phyloP scores from a whole-genome alignment of 2,329 filamentous ascomycete genomes.

The Beauveria medogensis region DNA sequence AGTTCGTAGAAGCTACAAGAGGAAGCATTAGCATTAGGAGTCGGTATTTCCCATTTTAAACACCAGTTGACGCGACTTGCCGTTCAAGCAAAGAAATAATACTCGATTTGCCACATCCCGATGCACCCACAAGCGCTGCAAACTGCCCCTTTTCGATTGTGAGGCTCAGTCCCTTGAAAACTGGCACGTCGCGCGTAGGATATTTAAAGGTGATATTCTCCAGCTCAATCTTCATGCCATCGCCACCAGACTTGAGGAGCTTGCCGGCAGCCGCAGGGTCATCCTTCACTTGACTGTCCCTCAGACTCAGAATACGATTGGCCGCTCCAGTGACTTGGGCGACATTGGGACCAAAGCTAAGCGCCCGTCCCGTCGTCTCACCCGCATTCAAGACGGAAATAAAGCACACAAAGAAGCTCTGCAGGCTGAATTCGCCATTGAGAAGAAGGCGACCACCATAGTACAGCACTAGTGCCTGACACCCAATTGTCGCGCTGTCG shows the following conservation, averaged over 20 bases:
- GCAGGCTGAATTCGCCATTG: constrained; percentile 36
- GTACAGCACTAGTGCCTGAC: constrained; percentile 58
- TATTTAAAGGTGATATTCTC: constrained; percentile 52
- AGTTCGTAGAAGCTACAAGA: constrained; percentile 57
- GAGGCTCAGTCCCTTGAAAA: constrained; percentile 55
- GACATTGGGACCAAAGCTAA: constrained; percentile 58
- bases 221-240: constrained; percentile 49
- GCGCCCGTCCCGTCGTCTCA: constrained; percentile 58
- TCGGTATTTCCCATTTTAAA: neutral
- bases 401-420: constrained; percentile 50
- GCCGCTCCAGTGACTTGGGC: constrained; percentile 51
- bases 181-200: constrained; percentile 45
- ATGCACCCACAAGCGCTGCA: constrained; percentile 60
- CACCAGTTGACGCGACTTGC: constrained; percentile 6
- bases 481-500: constrained; percentile 56
- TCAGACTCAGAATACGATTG: constrained; percentile 49
- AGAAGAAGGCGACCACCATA: constrained; percentile 55
- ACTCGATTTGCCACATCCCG: constrained; percentile 65
- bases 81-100: constrained; percentile 56
- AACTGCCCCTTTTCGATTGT: constrained; percentile 62
- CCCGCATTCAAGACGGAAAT: constrained; percentile 60
- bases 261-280: constrained; percentile 20
- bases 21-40: neutral
- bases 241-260: constrained; percentile 21
- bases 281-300: constrained; percentile 34